Conservation (phyloP, 805 yeast genomes). For the Lipomyces kockii region DNA sequence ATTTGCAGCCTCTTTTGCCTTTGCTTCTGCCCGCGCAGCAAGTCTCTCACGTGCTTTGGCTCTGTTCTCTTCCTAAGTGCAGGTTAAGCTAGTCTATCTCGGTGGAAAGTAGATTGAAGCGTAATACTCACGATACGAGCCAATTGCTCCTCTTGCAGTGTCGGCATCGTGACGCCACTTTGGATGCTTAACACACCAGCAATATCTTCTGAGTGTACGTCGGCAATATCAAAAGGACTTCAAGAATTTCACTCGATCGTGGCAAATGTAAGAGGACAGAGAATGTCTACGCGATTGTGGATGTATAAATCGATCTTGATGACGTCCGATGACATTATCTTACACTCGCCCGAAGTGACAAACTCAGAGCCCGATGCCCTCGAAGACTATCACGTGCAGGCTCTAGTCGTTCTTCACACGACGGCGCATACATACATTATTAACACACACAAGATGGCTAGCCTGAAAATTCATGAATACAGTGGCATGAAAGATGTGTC, state of each 20-base stretch:
- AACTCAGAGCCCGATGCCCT: too few relatives aligned
- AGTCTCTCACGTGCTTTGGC: conserved; percentile 35
- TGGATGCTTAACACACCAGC: neutral
- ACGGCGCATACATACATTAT: neutral
- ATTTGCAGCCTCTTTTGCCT: conserved; percentile 28
- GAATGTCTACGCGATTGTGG: neutral
- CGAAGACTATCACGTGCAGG: neutral
- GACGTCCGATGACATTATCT: too few relatives aligned
- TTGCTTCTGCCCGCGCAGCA: conserved; percentile 32
- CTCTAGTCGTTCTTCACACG: neutral
- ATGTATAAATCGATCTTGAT: too few relatives aligned
- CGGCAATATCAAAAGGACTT: neutral
- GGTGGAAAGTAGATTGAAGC: neutral
- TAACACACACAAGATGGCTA: neutral
- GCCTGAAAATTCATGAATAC: too few relatives aligned
- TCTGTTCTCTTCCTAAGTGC: conserved; percentile 35
- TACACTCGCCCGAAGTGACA: too few relatives aligned
- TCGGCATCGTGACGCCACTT: conserved; percentile 4
- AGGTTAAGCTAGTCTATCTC: neutral
- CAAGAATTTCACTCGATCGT: neutral
- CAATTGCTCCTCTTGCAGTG: conserved; percentile 33
- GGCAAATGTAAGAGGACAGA: neutral
- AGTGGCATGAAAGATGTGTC: neutral
- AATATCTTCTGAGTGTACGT: neutral
- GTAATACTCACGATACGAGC: conserved; percentile 31